Evolutionary conservation across 345 rosid genomes (phyloP).

Genomic region (Hypericum androsaemum): DNA sequence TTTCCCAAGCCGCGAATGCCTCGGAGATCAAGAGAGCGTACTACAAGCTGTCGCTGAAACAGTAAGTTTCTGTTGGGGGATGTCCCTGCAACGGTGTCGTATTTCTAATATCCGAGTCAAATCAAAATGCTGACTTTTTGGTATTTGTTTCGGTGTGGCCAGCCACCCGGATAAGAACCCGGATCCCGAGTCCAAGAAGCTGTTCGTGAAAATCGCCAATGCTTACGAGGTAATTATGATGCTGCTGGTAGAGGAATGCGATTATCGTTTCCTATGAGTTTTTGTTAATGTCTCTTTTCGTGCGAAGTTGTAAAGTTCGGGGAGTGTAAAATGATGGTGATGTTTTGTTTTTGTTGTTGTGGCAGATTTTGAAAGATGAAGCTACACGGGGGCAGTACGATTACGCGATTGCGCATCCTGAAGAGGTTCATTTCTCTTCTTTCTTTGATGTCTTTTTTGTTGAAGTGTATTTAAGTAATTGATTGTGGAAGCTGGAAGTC

Average conservation of each 20-base stretch:
- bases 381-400: constrained; percentile 81
- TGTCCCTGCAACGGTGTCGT: neutral
- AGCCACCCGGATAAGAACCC: constrained; percentile 98
- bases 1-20: constrained; percentile 69
- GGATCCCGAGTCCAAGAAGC: constrained; percentile 86
- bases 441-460: no score
- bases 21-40: constrained; percentile 96
- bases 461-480: no score
- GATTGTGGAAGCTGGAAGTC: no score
- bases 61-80: constrained; percentile 32
- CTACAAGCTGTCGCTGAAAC: constrained; percentile 78
- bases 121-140: constrained; percentile 2
- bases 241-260: no score
- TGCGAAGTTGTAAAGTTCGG: neutral
- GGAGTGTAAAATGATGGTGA: neutral
- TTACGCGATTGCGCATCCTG: constrained; percentile 90
- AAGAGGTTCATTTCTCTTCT: constrained; percentile 46
- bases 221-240: constrained; percentile 91
- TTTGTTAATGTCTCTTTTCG: neutral
- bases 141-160: constrained; percentile 1
- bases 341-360: constrained; percentile 8
- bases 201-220: constrained; percentile 85
- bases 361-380: constrained; percentile 89
- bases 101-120: neutral
- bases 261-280: neutral